phyloP scores from a whole-genome alignment of 1,139 yeast genomes.

The Tardiomyces blankii region DNA sequence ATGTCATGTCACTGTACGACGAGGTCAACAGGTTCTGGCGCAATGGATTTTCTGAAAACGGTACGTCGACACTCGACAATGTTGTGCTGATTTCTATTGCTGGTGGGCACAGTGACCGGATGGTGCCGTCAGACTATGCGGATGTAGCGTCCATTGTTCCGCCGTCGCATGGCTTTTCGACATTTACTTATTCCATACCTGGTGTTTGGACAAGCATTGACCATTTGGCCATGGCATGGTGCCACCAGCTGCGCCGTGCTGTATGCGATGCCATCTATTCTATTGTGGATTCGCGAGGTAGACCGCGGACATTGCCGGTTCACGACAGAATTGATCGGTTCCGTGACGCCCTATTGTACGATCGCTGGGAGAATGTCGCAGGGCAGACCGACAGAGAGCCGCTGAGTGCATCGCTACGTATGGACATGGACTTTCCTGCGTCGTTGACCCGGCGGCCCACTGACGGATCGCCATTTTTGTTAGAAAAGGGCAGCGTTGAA shows the following conservation, averaged over 20 bases:
- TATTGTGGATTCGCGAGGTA: conserved; percentile 38
- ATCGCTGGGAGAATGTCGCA: background rate
- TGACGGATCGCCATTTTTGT: conserved; percentile 2
- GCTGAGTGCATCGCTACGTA: background rate
- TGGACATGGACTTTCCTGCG: conserved; percentile 1
- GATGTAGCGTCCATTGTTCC: conserved; percentile 66
- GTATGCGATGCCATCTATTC: conserved; percentile 51
- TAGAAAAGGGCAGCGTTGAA: conserved; percentile 1
- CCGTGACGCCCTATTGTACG: conserved; percentile 17
- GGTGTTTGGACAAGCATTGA: conserved; percentile 92
- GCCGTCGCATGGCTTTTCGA: conserved; percentile 65
- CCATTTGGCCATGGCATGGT: conserved; percentile 96
- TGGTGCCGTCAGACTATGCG: conserved; percentile 91
- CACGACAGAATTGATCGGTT: conserved; percentile 45
- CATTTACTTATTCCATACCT: conserved; percentile 79
- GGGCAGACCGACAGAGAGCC: background rate
- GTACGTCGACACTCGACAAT: conserved; percentile 21
- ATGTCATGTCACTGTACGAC: conserved; percentile 61
- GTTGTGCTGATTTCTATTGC: conserved; percentile 53
- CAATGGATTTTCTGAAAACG: conserved; percentile 32
- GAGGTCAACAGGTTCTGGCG: conserved; percentile 77
- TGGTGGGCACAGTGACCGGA: conserved; percentile 77
- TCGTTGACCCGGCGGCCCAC: background rate
- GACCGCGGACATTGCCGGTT: conserved; percentile 46
- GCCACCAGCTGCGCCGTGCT: conserved; percentile 68